Evolutionary conservation across 2,329 filamentous ascomycete species (phyloP), one percentile per base, ranked within the genome.

Genomic region (Trichoderma koningii): DNA sequence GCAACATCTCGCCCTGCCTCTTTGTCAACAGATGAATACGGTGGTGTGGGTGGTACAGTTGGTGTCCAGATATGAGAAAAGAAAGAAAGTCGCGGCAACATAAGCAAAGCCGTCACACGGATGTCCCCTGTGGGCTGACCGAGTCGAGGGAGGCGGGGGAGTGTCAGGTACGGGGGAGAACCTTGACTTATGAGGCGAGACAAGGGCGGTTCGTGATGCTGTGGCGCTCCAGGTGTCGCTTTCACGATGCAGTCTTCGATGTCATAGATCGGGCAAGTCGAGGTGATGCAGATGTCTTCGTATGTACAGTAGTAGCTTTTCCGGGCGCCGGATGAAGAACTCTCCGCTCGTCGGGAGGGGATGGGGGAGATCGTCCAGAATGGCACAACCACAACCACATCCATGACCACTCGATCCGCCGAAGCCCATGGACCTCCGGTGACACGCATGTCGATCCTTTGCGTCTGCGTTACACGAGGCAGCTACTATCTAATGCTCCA

Each of bases 1-100:
- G 17, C 30, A 50, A n/a, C 28, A 62, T 34, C 57, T 52, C 23
- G 23, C 57, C 57, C 21, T 52, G 38, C 38, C 30, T 30, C 28
- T 51, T 17, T 44, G 21, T 44, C 23, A 30, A 52, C 38, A 23
- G 17, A 62, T 23, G 38, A 5, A 51, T 62, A 34, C 47, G 34
- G 45, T 4, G 34, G 34, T 14, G 12, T 38, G 34, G 45, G 56
- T 42, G 42, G 28, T 28, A 60, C 56, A 45, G 10, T 17, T 15
- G 14, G 3, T 14, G 41, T 7, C 21, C n/a, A 15, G 15, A 15
- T 23, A 19, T n/a, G 21, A 44, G 15, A 12, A 41, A 23, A 17
- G n/a, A 14, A 17, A 15, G 21, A 23, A 23, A 23, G n/a, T n/a
- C 26, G 14, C 44, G 23, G 30, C 48, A 23, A 23, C 23, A 52